These are phyloP conservation scores for Geotrichum reessii DNA, from an alignment of 1,139 yeast genomes.

Conservation along the genomic window DNA sequence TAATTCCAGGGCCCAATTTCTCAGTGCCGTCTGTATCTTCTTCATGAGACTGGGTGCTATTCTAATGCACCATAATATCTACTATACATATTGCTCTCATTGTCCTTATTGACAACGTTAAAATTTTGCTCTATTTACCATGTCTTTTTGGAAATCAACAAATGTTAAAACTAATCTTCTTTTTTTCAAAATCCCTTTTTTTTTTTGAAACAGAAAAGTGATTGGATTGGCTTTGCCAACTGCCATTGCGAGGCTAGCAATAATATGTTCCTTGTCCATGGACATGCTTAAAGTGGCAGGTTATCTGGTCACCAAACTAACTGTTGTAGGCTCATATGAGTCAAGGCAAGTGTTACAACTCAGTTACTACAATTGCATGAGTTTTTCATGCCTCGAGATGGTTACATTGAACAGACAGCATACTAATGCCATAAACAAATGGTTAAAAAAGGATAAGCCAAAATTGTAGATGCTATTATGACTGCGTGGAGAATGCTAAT, in stretches of 20 bases:
- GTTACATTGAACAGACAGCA: conserved; percentile 25
- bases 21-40: conserved; percentile 13
- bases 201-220: conserved; percentile 2
- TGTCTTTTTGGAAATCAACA: conserved; percentile 20
- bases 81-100: conserved; percentile 15
- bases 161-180: conserved; percentile 19
- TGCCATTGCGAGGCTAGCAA: conserved; percentile 11
- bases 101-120: conserved; percentile 5
- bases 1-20: conserved; percentile 7
- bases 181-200: conserved; percentile 13
- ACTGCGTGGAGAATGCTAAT: conserved; percentile 13
- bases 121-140: conserved; percentile 13
- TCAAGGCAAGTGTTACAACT: conserved; percentile 24
- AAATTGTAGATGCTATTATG: conserved; percentile 12
- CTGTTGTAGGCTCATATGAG: conserved; percentile 19
- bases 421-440: conserved; percentile 23
- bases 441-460: conserved; percentile 23
- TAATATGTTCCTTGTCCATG: conserved; percentile 13
- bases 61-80: conserved; percentile 4
- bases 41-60: background rate
- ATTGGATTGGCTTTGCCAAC: conserved; percentile 20
- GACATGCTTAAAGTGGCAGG: conserved; percentile 14
- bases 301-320: conserved; percentile 10
- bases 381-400: conserved; percentile 23
- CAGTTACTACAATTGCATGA: conserved; percentile 26